Percentiles rank a stretch among this genome's conserved stretches.
Evolutionary conservation across 2,329 filamentous ascomycete species (phyloP).

Genomic region (Colletotrichum gloeosporioides): DNA sequence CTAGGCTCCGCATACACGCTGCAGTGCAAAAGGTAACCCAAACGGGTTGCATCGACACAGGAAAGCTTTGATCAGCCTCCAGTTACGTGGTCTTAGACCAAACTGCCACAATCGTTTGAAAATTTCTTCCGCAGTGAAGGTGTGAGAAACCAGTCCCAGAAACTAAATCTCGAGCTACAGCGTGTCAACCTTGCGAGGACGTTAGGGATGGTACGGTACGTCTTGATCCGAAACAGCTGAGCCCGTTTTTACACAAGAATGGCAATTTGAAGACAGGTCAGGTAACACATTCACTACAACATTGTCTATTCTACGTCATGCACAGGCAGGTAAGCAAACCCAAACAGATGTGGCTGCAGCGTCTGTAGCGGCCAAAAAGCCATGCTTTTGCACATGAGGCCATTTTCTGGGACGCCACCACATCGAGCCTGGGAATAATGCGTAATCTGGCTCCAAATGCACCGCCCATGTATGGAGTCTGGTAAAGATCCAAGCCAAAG

Average conservation of each 20-base stretch:
- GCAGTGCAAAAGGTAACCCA: too few relatives aligned
- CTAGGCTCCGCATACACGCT: too few relatives aligned
- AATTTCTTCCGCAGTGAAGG: background rate
- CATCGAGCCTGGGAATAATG: background rate
- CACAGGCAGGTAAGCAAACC: background rate
- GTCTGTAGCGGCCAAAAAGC: background rate
- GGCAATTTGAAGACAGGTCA: background rate
- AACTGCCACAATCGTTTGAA: too few relatives aligned
- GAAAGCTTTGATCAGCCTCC: too few relatives aligned
- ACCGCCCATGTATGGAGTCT: too few relatives aligned
- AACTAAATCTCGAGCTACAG: background rate
- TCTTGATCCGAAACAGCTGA: background rate
- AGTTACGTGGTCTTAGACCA: too few relatives aligned
- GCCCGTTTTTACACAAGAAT: background rate
- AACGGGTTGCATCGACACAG: too few relatives aligned
- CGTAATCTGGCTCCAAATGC: background rate
- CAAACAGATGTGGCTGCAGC: background rate
- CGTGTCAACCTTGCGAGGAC: background rate
- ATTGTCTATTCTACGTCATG: background rate
- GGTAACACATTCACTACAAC: background rate
- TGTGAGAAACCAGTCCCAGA: background rate
- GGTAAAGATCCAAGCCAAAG: too few relatives aligned
- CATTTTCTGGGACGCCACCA: background rate
- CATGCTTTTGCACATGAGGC: background rate
- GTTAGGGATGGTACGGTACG: background rate